Percentiles rank a stretch among this genome's conserved stretches.
These are phyloP conservation scores for Xylaria sp. DNA, from an alignment of 2,329 filamentous ascomycete genomes.

Conservation along the genomic window DNA sequence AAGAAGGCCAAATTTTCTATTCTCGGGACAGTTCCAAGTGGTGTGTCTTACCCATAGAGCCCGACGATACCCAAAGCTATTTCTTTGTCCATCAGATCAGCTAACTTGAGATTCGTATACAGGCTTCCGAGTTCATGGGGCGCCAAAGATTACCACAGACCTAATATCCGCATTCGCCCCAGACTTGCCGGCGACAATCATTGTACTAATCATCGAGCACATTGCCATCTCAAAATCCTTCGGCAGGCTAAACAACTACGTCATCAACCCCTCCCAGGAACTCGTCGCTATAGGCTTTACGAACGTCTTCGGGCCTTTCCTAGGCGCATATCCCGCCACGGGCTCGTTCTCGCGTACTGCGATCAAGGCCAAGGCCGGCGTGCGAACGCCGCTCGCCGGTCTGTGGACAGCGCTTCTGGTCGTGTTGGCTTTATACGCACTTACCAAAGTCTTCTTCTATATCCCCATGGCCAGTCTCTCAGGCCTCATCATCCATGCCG, in stretches of 20 bases:
- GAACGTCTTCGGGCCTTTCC: constrained; percentile 81
- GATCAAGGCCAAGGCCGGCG: constrained; percentile 94
- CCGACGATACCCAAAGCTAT: background rate
- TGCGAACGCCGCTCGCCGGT: constrained; percentile 86
- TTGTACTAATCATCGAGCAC: constrained; percentile 84
- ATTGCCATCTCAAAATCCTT: constrained; percentile 88
- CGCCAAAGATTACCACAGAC: constrained; percentile 68
- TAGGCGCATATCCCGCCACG: constrained; percentile 86
- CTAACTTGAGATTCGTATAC: background rate
- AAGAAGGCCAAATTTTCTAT: constrained; percentile 71
- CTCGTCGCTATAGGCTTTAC: constrained; percentile 80
- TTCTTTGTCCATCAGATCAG: background rate
- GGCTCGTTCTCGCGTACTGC: constrained; percentile 92
- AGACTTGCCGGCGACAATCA: constrained; percentile 78
- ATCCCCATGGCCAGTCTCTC: constrained; percentile 82
- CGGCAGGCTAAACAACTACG: constrained; percentile 82
- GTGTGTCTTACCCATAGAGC: constrained; percentile 51
- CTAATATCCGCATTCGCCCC: constrained; percentile 72
- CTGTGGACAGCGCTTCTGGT: constrained; percentile 86
- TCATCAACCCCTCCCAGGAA: constrained; percentile 82
- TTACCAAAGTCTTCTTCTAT: constrained; percentile 87
- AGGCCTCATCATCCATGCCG: constrained; percentile 90
- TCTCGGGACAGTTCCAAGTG: constrained; percentile 75
- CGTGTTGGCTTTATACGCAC: constrained; percentile 83
- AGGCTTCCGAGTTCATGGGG: constrained; percentile 77